Evolutionary conservation across 257 asterid species (phyloP).

Genomic region (Solanum sejunctum): DNA sequence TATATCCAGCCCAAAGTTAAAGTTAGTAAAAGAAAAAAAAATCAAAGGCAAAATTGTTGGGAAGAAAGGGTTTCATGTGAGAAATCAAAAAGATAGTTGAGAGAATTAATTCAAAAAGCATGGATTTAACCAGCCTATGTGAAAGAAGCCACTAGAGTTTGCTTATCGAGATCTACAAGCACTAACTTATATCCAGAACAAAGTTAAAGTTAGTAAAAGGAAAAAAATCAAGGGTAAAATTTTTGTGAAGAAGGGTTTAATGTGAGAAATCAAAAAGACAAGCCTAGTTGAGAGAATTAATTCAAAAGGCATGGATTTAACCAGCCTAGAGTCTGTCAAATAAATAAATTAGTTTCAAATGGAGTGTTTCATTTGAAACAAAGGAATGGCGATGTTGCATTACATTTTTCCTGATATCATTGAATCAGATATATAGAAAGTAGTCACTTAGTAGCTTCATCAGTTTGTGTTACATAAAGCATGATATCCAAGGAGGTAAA

Average conservation of each 20-base stretch:
- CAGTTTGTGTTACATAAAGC: background rate
- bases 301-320: background rate
- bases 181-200: background rate
- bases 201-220: background rate
- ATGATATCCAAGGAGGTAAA: background rate
- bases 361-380: background rate
- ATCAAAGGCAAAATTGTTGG: background rate
- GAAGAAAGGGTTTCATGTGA: background rate
- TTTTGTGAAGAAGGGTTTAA: background rate
- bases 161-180: background rate
- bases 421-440: background rate
- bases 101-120: background rate
- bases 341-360: background rate
- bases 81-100: background rate
- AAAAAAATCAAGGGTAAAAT: background rate
- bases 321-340: background rate
- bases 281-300: background rate
- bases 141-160: background rate
- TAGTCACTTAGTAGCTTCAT: background rate
- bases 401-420: background rate
- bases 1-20: background rate
- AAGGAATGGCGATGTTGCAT: background rate
- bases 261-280: background rate
- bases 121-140: background rate
- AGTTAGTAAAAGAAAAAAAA: background rate